These are phyloP conservation scores for Stagonosporopsis chrysanthemi DNA, from an alignment of 2,329 filamentous ascomycete genomes.

Conservation along the genomic window DNA sequence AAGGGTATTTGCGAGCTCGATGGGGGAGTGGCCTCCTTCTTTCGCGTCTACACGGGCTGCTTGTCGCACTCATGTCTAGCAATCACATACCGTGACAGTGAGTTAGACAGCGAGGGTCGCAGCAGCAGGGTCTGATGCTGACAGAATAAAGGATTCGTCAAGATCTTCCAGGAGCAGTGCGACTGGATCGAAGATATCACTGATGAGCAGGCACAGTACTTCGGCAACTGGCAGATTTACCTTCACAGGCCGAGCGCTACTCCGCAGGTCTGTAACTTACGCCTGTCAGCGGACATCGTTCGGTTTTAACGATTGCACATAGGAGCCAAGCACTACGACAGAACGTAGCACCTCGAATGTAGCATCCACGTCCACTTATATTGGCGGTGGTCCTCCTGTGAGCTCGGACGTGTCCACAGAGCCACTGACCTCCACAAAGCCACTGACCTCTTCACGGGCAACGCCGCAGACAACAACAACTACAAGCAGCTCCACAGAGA, in stretches of 20 bases:
- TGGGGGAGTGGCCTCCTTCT: constrained; percentile 5
- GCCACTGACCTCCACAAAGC: background rate
- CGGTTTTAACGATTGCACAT: too few species aligned
- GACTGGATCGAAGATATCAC: background rate
- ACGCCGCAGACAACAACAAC: background rate
- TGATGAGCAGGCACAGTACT: background rate
- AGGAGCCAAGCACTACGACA: background rate
- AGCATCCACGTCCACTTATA: background rate
- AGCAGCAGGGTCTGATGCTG: background rate
- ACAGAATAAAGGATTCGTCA: background rate
- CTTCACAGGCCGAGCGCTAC: background rate
- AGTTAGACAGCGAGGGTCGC: background rate
- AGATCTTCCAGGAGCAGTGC: background rate
- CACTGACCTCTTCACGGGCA: background rate
- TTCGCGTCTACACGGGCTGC: background rate
- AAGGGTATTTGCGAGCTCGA: constrained; percentile 4
- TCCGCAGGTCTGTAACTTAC: background rate
- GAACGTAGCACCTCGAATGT: background rate
- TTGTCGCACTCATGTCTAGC: background rate
- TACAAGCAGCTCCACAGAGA: background rate
- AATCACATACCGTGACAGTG: background rate
- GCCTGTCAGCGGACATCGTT: too few species aligned
- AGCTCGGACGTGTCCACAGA: background rate
- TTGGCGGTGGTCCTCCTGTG: background rate
- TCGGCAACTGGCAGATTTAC: constrained; percentile 4